Conservation (phyloP, 2,329 filamentous ascomycete genomes). For the Paracoccidioides brasiliensis region DNA sequence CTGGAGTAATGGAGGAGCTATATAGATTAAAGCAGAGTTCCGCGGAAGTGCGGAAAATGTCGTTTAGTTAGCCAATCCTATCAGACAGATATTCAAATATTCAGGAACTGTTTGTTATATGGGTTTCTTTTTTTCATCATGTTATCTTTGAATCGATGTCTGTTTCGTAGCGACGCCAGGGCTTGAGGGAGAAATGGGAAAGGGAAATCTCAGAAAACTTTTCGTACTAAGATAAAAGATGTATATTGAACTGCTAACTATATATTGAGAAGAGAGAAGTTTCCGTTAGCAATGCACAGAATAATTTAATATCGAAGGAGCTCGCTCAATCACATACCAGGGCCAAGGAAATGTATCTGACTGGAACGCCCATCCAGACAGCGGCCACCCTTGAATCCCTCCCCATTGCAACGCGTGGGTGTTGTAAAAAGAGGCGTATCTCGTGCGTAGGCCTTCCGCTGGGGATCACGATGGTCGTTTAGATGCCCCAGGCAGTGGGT, state of each 20-base stretch:
- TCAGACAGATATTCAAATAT: no score
- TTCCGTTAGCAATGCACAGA: constrained; percentile 3
- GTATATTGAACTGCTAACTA: constrained; percentile 34
- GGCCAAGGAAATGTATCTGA: constrained; percentile 26
- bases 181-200: not conserved
- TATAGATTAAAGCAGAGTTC: no score
- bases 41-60: not conserved
- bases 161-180: not conserved
- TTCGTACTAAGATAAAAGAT: constrained; percentile 31
- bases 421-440: not conserved
- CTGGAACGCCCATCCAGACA: constrained; percentile 21
- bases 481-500: not conserved
- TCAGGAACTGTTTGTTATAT: no score
- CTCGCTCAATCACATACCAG: constrained; percentile 20
- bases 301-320: not conserved
- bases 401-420: constrained; percentile 17
- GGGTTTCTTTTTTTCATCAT: not conserved
- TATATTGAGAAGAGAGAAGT: constrained; percentile 1
- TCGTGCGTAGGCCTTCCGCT: not conserved
- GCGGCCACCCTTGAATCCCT: constrained; percentile 21
- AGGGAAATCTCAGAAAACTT: not conserved
- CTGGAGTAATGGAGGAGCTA: constrained; percentile 91
- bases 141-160: not conserved
- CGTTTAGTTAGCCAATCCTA: not conserved
- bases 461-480: not conserved